A percentile compares a stretch with the other conserved stretches of the same genome.
These are phyloP conservation scores for Cutaneotrichosporon dermatis DNA, from an alignment of 1,284 basidiomycete species.

Conservation along the genomic window DNA sequence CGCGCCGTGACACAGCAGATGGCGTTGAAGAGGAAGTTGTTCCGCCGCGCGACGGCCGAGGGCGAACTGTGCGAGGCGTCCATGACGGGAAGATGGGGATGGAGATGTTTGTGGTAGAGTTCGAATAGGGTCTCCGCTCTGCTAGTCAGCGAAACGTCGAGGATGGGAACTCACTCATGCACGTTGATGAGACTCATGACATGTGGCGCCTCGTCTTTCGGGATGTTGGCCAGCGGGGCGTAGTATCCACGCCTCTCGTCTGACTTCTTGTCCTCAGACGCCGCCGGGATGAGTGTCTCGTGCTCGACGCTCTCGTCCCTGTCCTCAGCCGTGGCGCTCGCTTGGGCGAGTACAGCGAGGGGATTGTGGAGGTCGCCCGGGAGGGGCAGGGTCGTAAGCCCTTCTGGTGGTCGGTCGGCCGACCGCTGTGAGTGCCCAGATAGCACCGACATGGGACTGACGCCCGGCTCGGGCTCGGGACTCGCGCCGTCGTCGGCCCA, in stretches of 20 bases:
- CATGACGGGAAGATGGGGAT: conserved; percentile 33
- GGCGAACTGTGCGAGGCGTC: conserved; percentile 26
- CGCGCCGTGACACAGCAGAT: conserved; percentile 36
- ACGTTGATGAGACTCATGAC: conserved; percentile 29
- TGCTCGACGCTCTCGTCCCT: not conserved
- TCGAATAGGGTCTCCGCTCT: conserved; percentile 35
- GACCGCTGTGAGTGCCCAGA: not conserved
- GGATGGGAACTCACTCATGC: conserved; percentile 22
- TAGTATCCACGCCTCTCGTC: conserved; percentile 22
- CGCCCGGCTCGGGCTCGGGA: not conserved
- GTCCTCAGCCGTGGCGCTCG: conserved; percentile 12
- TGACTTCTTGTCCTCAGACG: not conserved
- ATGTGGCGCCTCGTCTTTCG: conserved; percentile 32
- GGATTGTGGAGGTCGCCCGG: conserved; percentile 32
- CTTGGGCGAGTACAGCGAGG: conserved; percentile 30
- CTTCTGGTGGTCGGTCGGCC: conserved; percentile 5
- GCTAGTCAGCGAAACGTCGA: not conserved
- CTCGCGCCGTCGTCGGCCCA: not conserved
- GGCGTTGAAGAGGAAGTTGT: conserved; percentile 39
- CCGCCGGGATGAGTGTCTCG: no score
- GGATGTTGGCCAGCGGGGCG: conserved; percentile 21
- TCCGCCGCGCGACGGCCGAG: conserved; percentile 27
- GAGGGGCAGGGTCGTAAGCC: conserved; percentile 28
- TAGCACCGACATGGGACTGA: not conserved
- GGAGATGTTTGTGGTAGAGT: conserved; percentile 28